Evolutionary conservation across 148 eudicot genomes (phyloP).

Genomic region (Limonium bicolor): DNA sequence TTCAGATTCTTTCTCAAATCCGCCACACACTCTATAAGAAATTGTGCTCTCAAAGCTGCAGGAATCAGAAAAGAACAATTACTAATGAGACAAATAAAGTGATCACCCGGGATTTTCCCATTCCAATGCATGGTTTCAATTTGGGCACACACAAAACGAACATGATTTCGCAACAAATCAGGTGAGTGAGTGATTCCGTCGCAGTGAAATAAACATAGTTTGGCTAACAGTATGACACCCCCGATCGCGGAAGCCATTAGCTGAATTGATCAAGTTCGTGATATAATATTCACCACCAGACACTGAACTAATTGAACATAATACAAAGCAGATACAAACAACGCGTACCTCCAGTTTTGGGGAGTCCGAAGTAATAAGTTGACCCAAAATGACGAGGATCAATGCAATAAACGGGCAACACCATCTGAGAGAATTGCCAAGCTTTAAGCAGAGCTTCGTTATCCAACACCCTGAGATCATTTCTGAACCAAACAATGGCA

Average conservation of each 20-base stretch:
- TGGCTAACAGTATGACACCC: no score
- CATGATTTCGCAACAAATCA: no score
- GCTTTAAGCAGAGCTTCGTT: conserved; percentile 70
- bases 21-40: conserved; percentile 62
- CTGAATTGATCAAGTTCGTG: no score
- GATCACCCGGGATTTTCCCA: no score
- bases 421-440: conserved; percentile 52
- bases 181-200: no score
- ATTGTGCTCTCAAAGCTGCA: conserved; percentile 71
- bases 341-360: conserved; percentile 77
- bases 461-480: conserved; percentile 77
- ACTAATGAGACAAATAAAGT: no score
- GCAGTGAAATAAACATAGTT: neutral
- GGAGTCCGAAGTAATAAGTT: conserved; percentile 63
- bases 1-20: conserved; percentile 64
- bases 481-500: conserved; percentile 77
- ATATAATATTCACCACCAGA: no score
- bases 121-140: no score
- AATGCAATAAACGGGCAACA: conserved; percentile 76
- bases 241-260: no score
- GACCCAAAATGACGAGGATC: conserved; percentile 62
- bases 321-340: neutral
- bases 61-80: no score
- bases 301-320: neutral
- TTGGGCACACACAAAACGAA: no score